These are phyloP conservation scores for Colletotrichum zoysiae DNA, from an alignment of 2,329 filamentous ascomycete species.

Conservation along the genomic window DNA sequence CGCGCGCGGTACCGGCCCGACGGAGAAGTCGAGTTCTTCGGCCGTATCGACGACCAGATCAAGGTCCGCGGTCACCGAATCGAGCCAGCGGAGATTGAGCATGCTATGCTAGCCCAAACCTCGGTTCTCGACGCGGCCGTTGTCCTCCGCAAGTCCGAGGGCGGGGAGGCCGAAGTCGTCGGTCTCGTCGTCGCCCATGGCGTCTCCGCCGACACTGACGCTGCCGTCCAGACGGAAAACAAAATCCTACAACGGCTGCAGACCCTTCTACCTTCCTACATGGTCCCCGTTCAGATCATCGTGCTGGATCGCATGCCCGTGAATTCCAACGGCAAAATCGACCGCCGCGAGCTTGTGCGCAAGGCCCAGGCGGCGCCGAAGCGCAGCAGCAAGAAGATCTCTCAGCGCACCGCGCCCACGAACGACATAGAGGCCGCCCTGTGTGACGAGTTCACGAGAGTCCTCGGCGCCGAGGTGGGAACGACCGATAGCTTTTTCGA, in stretches of 20 bases:
- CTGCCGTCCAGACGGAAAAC: neutral
- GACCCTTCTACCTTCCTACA: constrained; percentile 40
- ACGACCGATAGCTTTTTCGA: constrained; percentile 36
- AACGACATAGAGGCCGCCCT: constrained; percentile 23
- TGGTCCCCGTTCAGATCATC: constrained; percentile 38
- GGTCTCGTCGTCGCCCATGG: neutral
- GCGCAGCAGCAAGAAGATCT: neutral
- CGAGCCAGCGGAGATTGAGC: constrained; percentile 19
- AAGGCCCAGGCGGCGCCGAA: neutral
- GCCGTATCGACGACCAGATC: constrained; percentile 16
- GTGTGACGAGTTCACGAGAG: constrained; percentile 27
- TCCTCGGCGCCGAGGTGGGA: constrained; percentile 25
- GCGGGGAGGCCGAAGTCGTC: neutral
- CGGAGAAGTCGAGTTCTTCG: constrained; percentile 27
- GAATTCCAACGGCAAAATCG: constrained; percentile 42
- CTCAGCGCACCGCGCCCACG: neutral
- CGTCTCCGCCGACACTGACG: neutral
- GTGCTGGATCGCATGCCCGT: constrained; percentile 39
- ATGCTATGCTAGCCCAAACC: neutral
- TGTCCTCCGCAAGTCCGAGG: neutral
- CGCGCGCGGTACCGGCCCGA: constrained; percentile 39
- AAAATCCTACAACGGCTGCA: constrained; percentile 2
- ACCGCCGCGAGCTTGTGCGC: constrained; percentile 35
- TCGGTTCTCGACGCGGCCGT: constrained; percentile 1
- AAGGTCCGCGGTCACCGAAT: constrained; percentile 17